Percentiles rank a stretch among this genome's conserved stretches.
These are phyloP conservation scores for Pseudogymnoascus sp. DNA, from an alignment of 2,329 filamentous ascomycete species.

Conservation along the genomic window DNA sequence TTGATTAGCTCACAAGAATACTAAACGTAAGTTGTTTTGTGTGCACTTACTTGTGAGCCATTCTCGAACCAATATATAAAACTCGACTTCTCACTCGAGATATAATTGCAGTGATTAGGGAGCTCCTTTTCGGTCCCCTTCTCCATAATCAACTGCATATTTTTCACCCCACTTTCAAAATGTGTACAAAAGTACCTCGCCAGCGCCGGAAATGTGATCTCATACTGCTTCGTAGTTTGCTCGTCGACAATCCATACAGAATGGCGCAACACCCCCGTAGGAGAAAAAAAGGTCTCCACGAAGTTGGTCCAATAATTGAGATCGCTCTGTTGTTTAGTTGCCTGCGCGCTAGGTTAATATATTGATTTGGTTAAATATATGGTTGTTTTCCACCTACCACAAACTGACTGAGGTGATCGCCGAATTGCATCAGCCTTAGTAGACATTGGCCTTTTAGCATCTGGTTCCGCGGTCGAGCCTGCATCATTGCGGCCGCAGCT, in stretches of 20 bases:
- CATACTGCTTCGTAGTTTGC: constrained; percentile 67
- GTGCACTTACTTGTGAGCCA: constrained; percentile 65
- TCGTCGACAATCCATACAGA: constrained; percentile 55
- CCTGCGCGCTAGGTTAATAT: constrained; percentile 33
- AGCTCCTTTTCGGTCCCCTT: constrained; percentile 51
- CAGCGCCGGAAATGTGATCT: constrained; percentile 74
- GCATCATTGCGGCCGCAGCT: constrained; percentile 29
- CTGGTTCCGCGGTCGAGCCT: constrained; percentile 28
- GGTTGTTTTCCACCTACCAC: constrained; percentile 36
- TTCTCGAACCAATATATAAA: constrained; percentile 87
- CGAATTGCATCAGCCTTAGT: constrained; percentile 54
- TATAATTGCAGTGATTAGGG: constrained; percentile 59
- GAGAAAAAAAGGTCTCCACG: constrained; percentile 74
- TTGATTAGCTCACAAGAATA: constrained; percentile 24
- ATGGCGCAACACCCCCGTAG: constrained; percentile 68
- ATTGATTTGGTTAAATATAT: constrained; percentile 21
- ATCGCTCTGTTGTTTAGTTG: constrained; percentile 56
- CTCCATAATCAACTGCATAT: constrained; percentile 80
- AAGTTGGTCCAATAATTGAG: constrained; percentile 73
- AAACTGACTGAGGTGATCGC: constrained; percentile 54
- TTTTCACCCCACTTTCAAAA: constrained; percentile 77
- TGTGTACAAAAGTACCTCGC: constrained; percentile 86
- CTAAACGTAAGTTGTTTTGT: background rate
- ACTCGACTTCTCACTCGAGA: constrained; percentile 69
- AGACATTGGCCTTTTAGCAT: constrained; percentile 48